A percentile compares a stretch with the other conserved stretches of the same genome.
Conservation (phyloP, 495 filamentous ascomycete species). For the Penicillium alfredii region DNA sequence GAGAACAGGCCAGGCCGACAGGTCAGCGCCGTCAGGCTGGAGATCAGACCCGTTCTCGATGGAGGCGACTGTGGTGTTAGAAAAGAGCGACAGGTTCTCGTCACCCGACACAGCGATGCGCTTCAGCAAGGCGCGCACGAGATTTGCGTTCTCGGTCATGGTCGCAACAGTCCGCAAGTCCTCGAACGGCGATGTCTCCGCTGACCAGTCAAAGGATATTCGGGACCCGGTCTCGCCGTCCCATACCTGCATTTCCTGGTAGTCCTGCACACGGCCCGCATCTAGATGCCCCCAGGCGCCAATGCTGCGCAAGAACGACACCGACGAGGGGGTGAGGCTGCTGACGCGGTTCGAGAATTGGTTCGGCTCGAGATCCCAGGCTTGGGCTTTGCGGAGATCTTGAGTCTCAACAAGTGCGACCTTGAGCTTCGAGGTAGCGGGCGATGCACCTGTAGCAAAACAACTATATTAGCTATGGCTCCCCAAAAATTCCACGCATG, state of each 20-base stretch:
- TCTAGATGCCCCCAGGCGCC: constrained; percentile 83
- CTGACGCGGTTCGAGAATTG: constrained; percentile 90
- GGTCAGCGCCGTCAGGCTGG: constrained; percentile 56
- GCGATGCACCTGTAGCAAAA: constrained; percentile 59
- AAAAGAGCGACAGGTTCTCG: constrained; percentile 57
- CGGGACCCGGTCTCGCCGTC: constrained; percentile 82
- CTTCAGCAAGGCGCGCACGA: constrained; percentile 67
- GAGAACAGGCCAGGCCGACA: constrained; percentile 82
- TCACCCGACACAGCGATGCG: constrained; percentile 63
- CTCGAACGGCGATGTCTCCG: constrained; percentile 43
- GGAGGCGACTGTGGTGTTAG: constrained; percentile 65
- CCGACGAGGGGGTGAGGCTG: constrained; percentile 83
- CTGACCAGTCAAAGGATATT: constrained; percentile 80
- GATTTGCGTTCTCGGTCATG: constrained; percentile 93
- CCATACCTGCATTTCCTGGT: constrained; percentile 95
- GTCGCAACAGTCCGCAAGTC: constrained; percentile 67
- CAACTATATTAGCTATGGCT: constrained; percentile 1
- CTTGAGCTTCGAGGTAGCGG: constrained; percentile 66
- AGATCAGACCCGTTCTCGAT: constrained; percentile 67
- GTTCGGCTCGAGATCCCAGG: constrained; percentile 57
- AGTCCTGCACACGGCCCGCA: constrained; percentile 66
- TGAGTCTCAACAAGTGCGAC: constrained; percentile 88
- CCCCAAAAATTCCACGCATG: neutral
- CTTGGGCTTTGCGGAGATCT: constrained; percentile 60
- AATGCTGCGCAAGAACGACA: constrained; percentile 63